These are phyloP conservation scores for Sugiyamaella xylanicola DNA, from an alignment of 1,139 yeast species.

Conservation along the genomic window DNA sequence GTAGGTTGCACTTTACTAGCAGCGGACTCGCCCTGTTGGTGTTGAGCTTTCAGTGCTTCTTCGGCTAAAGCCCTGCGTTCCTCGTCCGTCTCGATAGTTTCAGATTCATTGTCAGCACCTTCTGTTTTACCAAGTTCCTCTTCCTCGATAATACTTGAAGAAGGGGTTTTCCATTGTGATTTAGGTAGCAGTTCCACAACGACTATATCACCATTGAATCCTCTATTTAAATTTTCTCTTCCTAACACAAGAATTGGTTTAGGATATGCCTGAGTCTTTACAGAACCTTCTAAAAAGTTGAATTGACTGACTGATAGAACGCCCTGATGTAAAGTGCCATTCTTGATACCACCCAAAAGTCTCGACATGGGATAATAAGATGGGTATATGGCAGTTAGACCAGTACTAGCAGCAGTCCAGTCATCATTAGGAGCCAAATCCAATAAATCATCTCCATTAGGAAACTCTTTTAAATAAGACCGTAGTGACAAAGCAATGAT, in stretches of 20 bases:
- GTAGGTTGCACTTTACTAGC: constrained; percentile 73
- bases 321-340: constrained; percentile 88
- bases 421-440: constrained; percentile 74
- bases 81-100: constrained; percentile 63
- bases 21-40: constrained; percentile 47
- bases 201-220: constrained; percentile 89
- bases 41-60: constrained; percentile 67
- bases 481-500: constrained; percentile 58
- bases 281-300: constrained; percentile 86
- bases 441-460: constrained; percentile 73
- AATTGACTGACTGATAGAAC: constrained; percentile 76
- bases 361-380: constrained; percentile 81
- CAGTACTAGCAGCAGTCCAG: constrained; percentile 33
- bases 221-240: constrained; percentile 80
- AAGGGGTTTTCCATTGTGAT: constrained; percentile 85
- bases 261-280: constrained; percentile 70
- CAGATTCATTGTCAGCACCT: constrained; percentile 46
- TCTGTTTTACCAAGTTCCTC: constrained; percentile 59
- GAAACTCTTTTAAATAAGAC: constrained; percentile 69
- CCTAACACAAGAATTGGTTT: constrained; percentile 85
- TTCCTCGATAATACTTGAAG: constrained; percentile 73
- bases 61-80: constrained; percentile 75
- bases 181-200: constrained; percentile 88
- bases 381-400: constrained; percentile 59
- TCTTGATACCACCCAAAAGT: constrained; percentile 85